These are phyloP conservation scores for Pyrus hybrid DNA, from an alignment of 331 rosid species.

Conservation along the genomic window DNA sequence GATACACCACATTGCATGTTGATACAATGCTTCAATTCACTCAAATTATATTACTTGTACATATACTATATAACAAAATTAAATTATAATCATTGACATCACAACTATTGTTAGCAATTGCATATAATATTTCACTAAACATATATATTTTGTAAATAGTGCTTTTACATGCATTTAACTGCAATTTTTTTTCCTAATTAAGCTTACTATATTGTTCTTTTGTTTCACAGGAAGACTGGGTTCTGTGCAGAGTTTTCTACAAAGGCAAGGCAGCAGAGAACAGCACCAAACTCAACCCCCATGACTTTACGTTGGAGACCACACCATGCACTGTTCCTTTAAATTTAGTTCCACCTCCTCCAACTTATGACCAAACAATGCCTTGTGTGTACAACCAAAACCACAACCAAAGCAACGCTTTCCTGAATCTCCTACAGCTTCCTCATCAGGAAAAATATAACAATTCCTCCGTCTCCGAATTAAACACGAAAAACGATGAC, in stretches of 20 bases:
- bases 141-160: too few species aligned
- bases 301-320: conserved; percentile 21
- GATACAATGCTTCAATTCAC: background rate
- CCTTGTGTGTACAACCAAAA: conserved; percentile 28
- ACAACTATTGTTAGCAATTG: too few species aligned
- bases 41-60: background rate
- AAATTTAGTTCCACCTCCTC: conserved; percentile 21
- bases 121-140: too few species aligned
- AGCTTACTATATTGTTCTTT: conserved; percentile 6
- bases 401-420: conserved; percentile 21
- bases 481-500: conserved; percentile 35
- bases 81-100: too few species aligned
- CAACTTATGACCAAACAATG: conserved; percentile 27
- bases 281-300: conserved; percentile 32
- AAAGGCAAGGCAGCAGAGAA: conserved; percentile 48
- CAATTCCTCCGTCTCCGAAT: conserved; percentile 6
- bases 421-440: conserved; percentile 43
- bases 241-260: conserved; percentile 76
- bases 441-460: conserved; percentile 28
- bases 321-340: conserved; percentile 20
- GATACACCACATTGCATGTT: background rate
- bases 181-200: conserved; percentile 8
- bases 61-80: too few species aligned
- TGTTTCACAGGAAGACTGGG: conserved; percentile 79
- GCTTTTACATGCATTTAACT: too few species aligned